phyloP scores from a whole-genome alignment of 2,329 filamentous ascomycete genomes.

The Ceratocystis ficicola region DNA sequence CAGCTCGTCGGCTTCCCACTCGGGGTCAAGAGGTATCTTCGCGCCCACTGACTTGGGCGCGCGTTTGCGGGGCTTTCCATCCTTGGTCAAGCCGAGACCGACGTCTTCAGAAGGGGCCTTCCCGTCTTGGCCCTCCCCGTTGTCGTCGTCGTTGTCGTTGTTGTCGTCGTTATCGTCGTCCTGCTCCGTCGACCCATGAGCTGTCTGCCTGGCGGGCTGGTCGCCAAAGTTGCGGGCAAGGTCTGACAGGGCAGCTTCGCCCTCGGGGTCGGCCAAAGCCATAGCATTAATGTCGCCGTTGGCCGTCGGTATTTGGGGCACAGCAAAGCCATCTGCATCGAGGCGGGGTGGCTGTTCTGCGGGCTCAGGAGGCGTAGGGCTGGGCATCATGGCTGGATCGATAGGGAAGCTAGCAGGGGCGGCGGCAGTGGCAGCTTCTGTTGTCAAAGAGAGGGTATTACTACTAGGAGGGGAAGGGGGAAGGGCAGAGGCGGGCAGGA shows the following conservation, averaged over 20 bases:
- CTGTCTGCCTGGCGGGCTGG: slow-evolving; percentile 17
- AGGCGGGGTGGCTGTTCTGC: slow-evolving; percentile 25
- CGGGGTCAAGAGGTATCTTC: slow-evolving; percentile 46
- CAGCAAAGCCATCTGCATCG: slow-evolving; percentile 57
- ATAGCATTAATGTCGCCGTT: slow-evolving; percentile 22
- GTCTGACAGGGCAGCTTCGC: slow-evolving; percentile 30
- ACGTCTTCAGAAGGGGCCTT: slow-evolving; percentile 24
- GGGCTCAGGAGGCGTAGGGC: not conserved
- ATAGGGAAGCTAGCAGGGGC: not conserved
- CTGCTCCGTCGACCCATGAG: not conserved
- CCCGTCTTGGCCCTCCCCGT: not conserved
- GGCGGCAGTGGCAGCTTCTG: not conserved
- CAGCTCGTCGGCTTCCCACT: slow-evolving; percentile 51
- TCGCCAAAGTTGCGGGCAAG: slow-evolving; percentile 38
- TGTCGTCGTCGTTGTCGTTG: slow-evolving; percentile 15
- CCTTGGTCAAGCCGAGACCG: slow-evolving; percentile 19
- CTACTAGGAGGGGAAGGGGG: not conserved
- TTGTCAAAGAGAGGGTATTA: not conserved
- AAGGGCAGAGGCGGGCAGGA: not conserved
- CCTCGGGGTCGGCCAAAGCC: slow-evolving; percentile 19
- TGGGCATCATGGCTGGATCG: slow-evolving; percentile 8
- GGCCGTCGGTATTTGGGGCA: slow-evolving; percentile 39
- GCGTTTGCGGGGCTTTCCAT: slow-evolving; percentile 7
- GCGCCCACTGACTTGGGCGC: slow-evolving; percentile 28
- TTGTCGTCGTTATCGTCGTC: slow-evolving; percentile 26